Base-by-base conservation (phyloP, 345 rosid genomes). In the Bruguiera gymnorhiza region DNA sequence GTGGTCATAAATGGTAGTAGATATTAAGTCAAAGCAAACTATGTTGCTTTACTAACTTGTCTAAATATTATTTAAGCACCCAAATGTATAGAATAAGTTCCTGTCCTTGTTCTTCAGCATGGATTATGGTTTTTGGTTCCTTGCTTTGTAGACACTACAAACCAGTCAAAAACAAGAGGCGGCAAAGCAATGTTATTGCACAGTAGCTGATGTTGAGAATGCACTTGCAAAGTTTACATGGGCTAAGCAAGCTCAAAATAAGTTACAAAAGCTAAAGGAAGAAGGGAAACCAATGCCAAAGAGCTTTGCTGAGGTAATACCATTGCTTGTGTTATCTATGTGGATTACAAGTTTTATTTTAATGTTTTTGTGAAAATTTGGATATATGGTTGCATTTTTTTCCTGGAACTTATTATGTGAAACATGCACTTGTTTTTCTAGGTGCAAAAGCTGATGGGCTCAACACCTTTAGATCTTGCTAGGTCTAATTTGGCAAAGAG, bases 381-480 rank as follows among this genome's bases (percentile, higher is more conserved):
- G 60, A 21, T 43, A 3, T 3, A 43, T 54, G 65, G 32, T 30
- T 24, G 39, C 37, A 32, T 7, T 34, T 34, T 34, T 34, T 34
- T 8, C 2, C 19, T 21, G n/a, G 24, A 32, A 18, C 27, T 66
- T 32, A 55, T 48, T 21, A 9, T 24, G 24, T 37, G 36, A 23
- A 58, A 54, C 37, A 29, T 70, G 39, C 16, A 6, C 62, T 21
- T 36, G 15, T 26, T 78, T 66, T 55, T 81, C 57, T 77, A 92
- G 97, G 79, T 95, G 76, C 96, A 88, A 80, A 95, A 90, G 74
- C 71, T 95, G 80, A 84, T 95, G 97, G 96, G 99, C 1, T 81
- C 93, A 32, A 82, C 97, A 2, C 99, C 97, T 2, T 36, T 87
- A 73, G 99, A 95, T 58, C 63, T 92, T 60, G 97, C 97, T 6